These are phyloP conservation scores for Schizophyllum commune DNA, from an alignment of 1,284 basidiomycete species.

Conservation along the genomic window DNA sequence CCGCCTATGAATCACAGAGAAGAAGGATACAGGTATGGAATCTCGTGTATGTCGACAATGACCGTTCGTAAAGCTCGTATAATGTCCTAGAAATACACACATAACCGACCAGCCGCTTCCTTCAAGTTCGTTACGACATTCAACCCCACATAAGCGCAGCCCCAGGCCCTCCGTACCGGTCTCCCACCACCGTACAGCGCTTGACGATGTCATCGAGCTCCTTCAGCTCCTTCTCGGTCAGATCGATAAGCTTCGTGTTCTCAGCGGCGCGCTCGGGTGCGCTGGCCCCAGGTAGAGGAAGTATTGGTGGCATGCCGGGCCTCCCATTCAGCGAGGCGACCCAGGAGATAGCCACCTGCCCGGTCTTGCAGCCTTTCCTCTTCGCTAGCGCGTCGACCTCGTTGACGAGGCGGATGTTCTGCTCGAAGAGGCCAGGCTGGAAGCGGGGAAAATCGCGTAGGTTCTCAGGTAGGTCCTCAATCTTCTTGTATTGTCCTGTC, in stretches of 20 bases:
- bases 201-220: background rate
- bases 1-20: too few species aligned
- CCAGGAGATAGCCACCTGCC: slow-evolving; percentile 61
- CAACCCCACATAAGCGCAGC: background rate
- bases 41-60: too few species aligned
- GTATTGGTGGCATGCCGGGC: slow-evolving; percentile 40
- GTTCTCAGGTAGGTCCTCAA: slow-evolving; percentile 28
- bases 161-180: background rate
- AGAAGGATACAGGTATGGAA: too few species aligned
- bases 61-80: too few species aligned
- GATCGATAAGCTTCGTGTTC: background rate
- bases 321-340: slow-evolving; percentile 38
- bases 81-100: too few species aligned
- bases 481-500: slow-evolving; percentile 37
- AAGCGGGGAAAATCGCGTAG: slow-evolving; percentile 18
- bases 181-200: background rate
- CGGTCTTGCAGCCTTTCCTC: slow-evolving; percentile 41
- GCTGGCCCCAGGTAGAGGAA: slow-evolving; percentile 49
- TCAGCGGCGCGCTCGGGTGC: slow-evolving; percentile 7
- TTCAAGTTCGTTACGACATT: background rate
- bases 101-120: too few species aligned
- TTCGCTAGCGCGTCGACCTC: slow-evolving; percentile 35
- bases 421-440: slow-evolving; percentile 31
- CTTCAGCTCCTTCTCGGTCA: background rate
- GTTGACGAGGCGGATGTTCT: slow-evolving; percentile 53